These are phyloP conservation scores for Purshia tridentata DNA, from an alignment of 306 rosid species.

Conservation along the genomic window DNA sequence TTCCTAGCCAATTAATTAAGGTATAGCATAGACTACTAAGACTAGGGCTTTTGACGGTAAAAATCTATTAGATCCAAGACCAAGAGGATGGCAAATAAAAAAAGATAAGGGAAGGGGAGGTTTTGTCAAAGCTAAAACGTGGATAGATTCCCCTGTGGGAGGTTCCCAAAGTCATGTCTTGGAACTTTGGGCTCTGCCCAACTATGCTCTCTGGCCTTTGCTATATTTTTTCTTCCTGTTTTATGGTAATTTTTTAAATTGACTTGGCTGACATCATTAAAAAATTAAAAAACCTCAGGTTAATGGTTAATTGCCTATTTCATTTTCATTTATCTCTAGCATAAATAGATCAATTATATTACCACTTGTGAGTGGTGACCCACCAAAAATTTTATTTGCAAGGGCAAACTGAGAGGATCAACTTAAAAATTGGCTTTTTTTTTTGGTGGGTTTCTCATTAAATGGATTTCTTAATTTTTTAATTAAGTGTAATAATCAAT, in stretches of 20 bases:
- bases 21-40: too few species aligned
- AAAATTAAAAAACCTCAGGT: too few species aligned
- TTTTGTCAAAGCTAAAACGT: slow-evolving; percentile 31
- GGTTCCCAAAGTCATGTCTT: slow-evolving; percentile 31
- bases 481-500: too few species aligned
- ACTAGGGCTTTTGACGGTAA: not conserved
- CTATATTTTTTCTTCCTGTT: slow-evolving; percentile 2
- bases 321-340: not conserved
- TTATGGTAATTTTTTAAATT: not conserved
- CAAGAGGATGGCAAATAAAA: not conserved
- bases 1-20: too few species aligned
- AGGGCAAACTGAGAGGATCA: not conserved
- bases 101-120: not conserved
- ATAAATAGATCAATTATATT: not conserved
- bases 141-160: slow-evolving; percentile 27
- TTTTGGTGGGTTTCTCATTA: not conserved
- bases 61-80: too few species aligned
- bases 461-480: not conserved
- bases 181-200: slow-evolving; percentile 20
- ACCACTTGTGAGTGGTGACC: too few species aligned
- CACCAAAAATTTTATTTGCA: not conserved
- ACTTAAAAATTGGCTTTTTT: not conserved
- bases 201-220: slow-evolving; percentile 11
- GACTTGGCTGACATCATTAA: not conserved
- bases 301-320: not conserved